These are phyloP conservation scores for Rosa lucieae DNA, from an alignment of 306 rosid genomes.

Conservation along the genomic window DNA sequence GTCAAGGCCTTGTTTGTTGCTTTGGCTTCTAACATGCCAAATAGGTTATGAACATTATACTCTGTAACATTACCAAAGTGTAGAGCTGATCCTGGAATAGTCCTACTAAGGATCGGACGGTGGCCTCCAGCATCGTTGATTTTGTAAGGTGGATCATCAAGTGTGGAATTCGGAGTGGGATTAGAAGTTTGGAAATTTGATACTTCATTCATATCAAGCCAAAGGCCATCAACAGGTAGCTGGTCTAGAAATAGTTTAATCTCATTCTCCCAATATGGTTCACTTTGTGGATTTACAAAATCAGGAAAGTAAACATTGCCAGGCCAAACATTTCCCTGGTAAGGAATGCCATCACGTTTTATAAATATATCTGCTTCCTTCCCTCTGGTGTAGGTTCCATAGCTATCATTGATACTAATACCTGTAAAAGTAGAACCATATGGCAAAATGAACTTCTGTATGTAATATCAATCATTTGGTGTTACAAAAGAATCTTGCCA, in stretches of 20 bases:
- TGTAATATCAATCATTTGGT: neutral
- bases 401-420: slow-evolving; percentile 54
- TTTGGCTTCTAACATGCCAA: slow-evolving; percentile 68
- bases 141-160: slow-evolving; percentile 80
- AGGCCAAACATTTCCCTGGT: slow-evolving; percentile 91
- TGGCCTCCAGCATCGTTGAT: slow-evolving; percentile 44
- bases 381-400: slow-evolving; percentile 62
- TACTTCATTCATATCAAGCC: slow-evolving; percentile 91
- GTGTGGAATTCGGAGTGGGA: slow-evolving; percentile 46
- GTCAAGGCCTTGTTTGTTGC: slow-evolving; percentile 59
- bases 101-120: slow-evolving; percentile 43
- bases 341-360: slow-evolving; percentile 62
- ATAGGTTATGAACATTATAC: slow-evolving; percentile 73
- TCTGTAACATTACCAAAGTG: slow-evolving; percentile 68
- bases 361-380: slow-evolving; percentile 61
- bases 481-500: neutral
- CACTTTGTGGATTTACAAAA: slow-evolving; percentile 59
- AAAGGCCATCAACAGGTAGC: slow-evolving; percentile 78
- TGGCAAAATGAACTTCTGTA: too few species aligned
- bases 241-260: slow-evolving; percentile 51
- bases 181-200: slow-evolving; percentile 68
- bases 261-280: slow-evolving; percentile 61
- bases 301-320: slow-evolving; percentile 81
- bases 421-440: slow-evolving; percentile 42
- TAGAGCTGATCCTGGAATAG: slow-evolving; percentile 62